Percentiles rank a stretch among this genome's conserved stretches.
Evolutionary conservation across 2,329 filamentous ascomycete genomes (phyloP).

Genomic region (Fusarium lyarnte): DNA sequence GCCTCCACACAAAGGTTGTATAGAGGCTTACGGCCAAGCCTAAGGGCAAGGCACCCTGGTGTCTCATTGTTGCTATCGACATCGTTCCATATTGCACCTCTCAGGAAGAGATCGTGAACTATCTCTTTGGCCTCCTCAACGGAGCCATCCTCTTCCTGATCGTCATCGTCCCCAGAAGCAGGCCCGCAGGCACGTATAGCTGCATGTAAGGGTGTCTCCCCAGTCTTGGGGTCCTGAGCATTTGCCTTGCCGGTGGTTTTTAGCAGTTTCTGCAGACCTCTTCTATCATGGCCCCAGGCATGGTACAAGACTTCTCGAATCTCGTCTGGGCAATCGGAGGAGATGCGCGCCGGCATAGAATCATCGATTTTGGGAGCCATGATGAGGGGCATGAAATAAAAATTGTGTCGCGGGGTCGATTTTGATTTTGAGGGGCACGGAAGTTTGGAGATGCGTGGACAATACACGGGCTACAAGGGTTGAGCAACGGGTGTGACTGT

Average conservation of each 20-base stretch:
- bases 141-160: conserved; percentile 52
- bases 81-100: conserved; percentile 98
- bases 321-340: conserved; percentile 60
- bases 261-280: conserved; percentile 75
- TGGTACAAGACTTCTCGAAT: conserved; percentile 62
- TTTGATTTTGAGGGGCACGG: conserved; percentile 28
- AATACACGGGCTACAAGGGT: conserved; percentile 13
- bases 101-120: conserved; percentile 80
- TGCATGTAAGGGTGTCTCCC: conserved; percentile 88
- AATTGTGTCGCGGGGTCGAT: conserved; percentile 23
- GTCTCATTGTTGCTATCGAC: conserved; percentile 88
- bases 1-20: conserved; percentile 90
- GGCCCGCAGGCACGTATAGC: conserved; percentile 81
- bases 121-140: conserved; percentile 73
- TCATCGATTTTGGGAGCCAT: conserved; percentile 54
- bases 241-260: conserved; percentile 71
- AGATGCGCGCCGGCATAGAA: conserved; percentile 63
- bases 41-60: conserved; percentile 83
- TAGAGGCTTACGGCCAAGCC: conserved; percentile 73
- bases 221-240: conserved; percentile 84
- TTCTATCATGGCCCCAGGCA: conserved; percentile 69
- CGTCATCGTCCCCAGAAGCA: conserved; percentile 41
- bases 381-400: conserved; percentile 19
- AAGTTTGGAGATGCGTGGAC: conserved; percentile 5
- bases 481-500: neutral